phyloP scores from a whole-genome alignment of 345 rosid species.

The Jatropha curcas region DNA sequence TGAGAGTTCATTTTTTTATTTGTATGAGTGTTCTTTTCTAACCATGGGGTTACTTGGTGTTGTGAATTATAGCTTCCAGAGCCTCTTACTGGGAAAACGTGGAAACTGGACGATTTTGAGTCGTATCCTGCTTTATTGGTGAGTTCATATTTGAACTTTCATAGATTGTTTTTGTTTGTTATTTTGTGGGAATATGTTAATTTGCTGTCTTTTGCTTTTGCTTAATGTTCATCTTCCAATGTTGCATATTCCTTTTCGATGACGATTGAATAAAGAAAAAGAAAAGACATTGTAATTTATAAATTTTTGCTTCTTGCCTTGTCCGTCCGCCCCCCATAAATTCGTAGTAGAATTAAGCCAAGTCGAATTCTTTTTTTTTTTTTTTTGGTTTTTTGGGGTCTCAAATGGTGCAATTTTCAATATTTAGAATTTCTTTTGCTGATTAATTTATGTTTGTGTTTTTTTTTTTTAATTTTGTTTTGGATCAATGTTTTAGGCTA shows the following conservation, averaged over 20 bases:
- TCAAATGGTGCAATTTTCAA: not conserved
- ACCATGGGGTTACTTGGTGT: not conserved
- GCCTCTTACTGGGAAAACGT: constrained; percentile 76
- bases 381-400: not conserved
- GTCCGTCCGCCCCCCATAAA: too few species aligned
- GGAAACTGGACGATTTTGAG: constrained; percentile 83
- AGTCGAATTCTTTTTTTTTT: not conserved
- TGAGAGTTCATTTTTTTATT: not conserved
- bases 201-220: not conserved
- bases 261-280: too few species aligned
- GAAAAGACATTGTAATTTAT: too few species aligned
- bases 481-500: not conserved
- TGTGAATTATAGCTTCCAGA: constrained; percentile 52
- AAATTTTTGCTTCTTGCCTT: too few species aligned
- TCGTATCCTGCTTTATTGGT: constrained; percentile 78
- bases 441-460: not conserved
- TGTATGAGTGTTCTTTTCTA: not conserved
- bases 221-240: too few species aligned
- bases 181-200: constrained; percentile 4
- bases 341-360: not conserved
- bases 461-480: not conserved
- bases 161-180: not conserved
- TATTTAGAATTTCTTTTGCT: not conserved
- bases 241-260: too few species aligned
- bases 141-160: constrained; percentile 17